Evolutionary conservation across 2,329 filamentous ascomycete genomes (phyloP).

Genomic region (Fusarium falciforme): DNA sequence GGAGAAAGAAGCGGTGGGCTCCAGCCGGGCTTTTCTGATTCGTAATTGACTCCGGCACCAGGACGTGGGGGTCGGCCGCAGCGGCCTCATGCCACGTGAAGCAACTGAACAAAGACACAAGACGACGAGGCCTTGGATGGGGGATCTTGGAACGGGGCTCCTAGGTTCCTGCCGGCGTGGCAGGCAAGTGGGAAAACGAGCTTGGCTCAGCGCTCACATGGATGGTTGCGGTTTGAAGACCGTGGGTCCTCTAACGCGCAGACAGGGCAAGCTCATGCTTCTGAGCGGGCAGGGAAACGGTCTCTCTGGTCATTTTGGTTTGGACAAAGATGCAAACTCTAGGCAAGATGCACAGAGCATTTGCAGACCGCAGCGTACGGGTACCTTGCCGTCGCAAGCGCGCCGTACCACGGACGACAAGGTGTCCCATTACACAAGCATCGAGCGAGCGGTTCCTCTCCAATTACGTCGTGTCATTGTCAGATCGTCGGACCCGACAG

Average conservation of each 20-base stretch:
- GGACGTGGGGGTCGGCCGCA: slow-evolving; percentile 26
- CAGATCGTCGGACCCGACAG: slow-evolving; percentile 38
- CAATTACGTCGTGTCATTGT: slow-evolving; percentile 31
- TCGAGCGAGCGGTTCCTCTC: slow-evolving; percentile 18
- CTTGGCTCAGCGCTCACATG: neutral
- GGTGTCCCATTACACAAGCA: slow-evolving; percentile 16
- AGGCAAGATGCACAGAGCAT: neutral
- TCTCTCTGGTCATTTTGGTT: neutral
- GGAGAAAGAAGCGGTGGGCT: slow-evolving; percentile 13
- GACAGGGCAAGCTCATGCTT: neutral
- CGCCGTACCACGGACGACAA: slow-evolving; percentile 5
- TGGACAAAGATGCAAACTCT: neutral
- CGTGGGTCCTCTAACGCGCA: neutral
- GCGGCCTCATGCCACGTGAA: slow-evolving; percentile 20
- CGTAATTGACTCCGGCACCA: slow-evolving; percentile 5
- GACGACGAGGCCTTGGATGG: neutral
- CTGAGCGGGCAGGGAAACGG: neutral
- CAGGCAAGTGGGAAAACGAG: neutral
- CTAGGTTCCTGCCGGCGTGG: neutral
- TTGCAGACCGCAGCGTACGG: neutral
- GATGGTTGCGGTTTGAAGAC: neutral
- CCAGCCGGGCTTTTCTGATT: slow-evolving; percentile 11
- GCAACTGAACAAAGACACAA: slow-evolving; percentile 1
- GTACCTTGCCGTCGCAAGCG: slow-evolving; percentile 9
- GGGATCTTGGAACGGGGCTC: neutral